phyloP scores from a whole-genome alignment of 169 alveolate genomes.

The Cryptosporidium ryanae region DNA sequence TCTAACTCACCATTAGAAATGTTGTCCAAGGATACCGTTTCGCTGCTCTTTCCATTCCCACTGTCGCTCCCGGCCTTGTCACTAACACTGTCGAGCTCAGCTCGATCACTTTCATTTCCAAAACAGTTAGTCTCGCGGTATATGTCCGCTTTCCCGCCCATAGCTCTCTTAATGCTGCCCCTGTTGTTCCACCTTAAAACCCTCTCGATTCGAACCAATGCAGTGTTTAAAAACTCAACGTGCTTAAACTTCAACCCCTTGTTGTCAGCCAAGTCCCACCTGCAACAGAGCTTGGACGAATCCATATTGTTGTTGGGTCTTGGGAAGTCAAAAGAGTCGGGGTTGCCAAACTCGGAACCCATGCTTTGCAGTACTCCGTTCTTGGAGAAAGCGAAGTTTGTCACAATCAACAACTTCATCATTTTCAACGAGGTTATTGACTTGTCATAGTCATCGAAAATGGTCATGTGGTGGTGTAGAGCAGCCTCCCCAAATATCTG shows the following conservation, averaged over 20 bases:
- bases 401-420: conserved; percentile 47
- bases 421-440: conserved; percentile 79
- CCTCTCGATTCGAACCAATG: conserved; percentile 47
- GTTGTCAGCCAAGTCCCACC: conserved; percentile 87
- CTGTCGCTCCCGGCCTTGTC: not conserved
- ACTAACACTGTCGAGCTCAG: not conserved
- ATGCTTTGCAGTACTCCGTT: conserved; percentile 82
- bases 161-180: not conserved
- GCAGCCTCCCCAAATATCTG: conserved; percentile 72
- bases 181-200: conserved; percentile 19
- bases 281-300: conserved; percentile 78
- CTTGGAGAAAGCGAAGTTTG: conserved; percentile 79
- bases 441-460: conserved; percentile 78
- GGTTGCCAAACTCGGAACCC: conserved; percentile 88
- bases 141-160: not conserved
- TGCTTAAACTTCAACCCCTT: conserved; percentile 79
- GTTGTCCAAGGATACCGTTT: conserved; percentile 1
- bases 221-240: conserved; percentile 51
- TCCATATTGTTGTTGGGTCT: conserved; percentile 83
- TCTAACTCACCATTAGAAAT: not conserved
- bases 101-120: too few relatives aligned
- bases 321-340: conserved; percentile 87
- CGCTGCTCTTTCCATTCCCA: not conserved
- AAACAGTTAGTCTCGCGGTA: too few relatives aligned
- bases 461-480: conserved; percentile 81